phyloP scores from a whole-genome alignment of 2,329 filamentous ascomycete genomes.

The Lizonia empirigonia region DNA sequence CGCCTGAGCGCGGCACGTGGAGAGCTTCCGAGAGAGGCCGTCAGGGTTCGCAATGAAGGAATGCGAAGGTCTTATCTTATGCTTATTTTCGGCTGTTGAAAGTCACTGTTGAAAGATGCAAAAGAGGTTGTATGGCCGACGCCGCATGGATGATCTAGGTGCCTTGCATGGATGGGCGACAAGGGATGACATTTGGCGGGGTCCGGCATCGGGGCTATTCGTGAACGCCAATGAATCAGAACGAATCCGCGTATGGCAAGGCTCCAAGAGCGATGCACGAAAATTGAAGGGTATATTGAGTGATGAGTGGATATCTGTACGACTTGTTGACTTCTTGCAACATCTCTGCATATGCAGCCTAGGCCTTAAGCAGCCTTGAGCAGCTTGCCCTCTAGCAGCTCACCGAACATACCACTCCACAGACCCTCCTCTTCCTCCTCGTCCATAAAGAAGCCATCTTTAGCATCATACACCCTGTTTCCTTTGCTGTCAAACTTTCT shows the following conservation, averaged over 20 bases:
- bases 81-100: constrained; percentile 7
- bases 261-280: background rate
- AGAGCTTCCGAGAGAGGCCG: background rate
- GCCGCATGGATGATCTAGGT: constrained; percentile 8
- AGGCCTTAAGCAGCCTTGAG: constrained; percentile 26
- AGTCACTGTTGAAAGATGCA: background rate
- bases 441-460: constrained; percentile 47
- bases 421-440: constrained; percentile 36
- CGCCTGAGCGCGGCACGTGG: constrained; percentile 7
- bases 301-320: background rate
- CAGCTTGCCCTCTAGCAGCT: constrained; percentile 39
- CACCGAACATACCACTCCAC: constrained; percentile 34
- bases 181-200: constrained; percentile 30
- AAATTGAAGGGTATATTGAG: background rate
- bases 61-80: background rate
- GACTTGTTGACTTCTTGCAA: background rate
- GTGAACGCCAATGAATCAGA: background rate
- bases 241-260: background rate
- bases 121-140: constrained; percentile 3
- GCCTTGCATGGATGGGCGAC: constrained; percentile 6
- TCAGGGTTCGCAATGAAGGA: background rate
- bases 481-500: constrained; percentile 72
- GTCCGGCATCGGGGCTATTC: constrained; percentile 11
- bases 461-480: constrained; percentile 72
- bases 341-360: background rate